Percentiles rank a stretch among this genome's conserved stretches.
Evolutionary conservation across 768 basidiomycete species (phyloP).

Genomic region (Pleurotus pulmonarius): DNA sequence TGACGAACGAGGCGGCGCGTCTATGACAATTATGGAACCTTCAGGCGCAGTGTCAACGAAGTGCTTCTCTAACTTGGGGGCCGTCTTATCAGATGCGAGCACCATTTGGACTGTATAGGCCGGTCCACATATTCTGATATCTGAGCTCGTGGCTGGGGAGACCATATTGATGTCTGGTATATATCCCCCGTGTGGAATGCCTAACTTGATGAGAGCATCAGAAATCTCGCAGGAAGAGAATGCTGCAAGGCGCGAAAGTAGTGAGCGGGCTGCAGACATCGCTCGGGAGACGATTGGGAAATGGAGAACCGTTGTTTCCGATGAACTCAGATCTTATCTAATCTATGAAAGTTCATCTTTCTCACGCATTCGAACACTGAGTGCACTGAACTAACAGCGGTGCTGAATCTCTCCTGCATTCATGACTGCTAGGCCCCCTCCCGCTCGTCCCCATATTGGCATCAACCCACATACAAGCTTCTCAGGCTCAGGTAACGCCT

Average conservation of each 20-base stretch:
- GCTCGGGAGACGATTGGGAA: neutral
- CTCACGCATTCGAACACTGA: no score
- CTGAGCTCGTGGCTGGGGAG: constrained; percentile 34
- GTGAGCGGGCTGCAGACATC: neutral
- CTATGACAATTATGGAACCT: constrained; percentile 69
- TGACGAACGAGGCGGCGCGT: constrained; percentile 62
- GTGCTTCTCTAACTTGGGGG: constrained; percentile 66
- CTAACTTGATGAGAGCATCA: constrained; percentile 83
- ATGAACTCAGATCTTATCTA: neutral
- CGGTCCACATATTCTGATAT: constrained; percentile 55
- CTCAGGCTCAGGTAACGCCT: constrained; percentile 18
- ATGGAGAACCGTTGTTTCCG: neutral
- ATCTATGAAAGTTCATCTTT: neutral
- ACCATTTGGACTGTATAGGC: constrained; percentile 92
- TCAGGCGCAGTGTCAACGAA: constrained; percentile 77
- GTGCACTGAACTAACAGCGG: no score
- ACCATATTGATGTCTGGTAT: constrained; percentile 73
- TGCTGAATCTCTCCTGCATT: neutral
- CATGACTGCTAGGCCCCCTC: constrained; percentile 62
- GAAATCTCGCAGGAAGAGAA: constrained; percentile 84
- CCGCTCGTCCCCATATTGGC: constrained; percentile 70
- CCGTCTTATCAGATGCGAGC: constrained; percentile 44
- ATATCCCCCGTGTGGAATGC: constrained; percentile 65
- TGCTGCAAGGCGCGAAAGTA: constrained; percentile 18
- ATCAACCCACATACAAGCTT: constrained; percentile 50